Evolutionary conservation across 2,329 filamentous ascomycete species (phyloP), one percentile per base, ranked within the genome.

Genomic region (Dryadomyces quercivorus): DNA sequence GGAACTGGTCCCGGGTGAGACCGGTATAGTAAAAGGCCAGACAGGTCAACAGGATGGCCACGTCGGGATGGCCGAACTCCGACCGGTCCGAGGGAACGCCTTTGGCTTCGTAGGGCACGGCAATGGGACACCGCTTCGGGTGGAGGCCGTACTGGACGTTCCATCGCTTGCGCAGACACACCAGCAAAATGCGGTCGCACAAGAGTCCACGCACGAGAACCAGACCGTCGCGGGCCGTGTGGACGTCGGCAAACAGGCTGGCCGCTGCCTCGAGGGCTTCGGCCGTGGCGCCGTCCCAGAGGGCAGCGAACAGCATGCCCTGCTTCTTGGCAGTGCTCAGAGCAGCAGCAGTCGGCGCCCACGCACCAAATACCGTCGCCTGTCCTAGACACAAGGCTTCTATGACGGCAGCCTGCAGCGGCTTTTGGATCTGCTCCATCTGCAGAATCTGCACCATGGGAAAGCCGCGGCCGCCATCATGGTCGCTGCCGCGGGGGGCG

Each of bases 11-110:
- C 2, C 70, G 57, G 0, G 54, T 72, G 0, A 86, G 63, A 0
- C 82, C 83, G 1, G 70, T 64, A 51, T 87, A 84, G 60, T 89
- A 89, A 60, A 85, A 87, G 0, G 76, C 74, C 0, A 89, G 66
- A 15, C 78, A 82, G 0, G 84, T 88, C 1, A 88, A 69, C 0
- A 81, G 42, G 2, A 88, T 82, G 0, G 78, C 73, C 0, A 85
- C 81, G 59, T 88, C 75, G 0, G 83, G 82, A 58, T 89, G 84
- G 0, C 81, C 80, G 61, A 77, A 88, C 59, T 88, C 84, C 0
- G 82, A 78, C 6, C 78, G 73, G 0, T 78, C 74, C 0, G 75
- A 76, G 0, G 85, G 84, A 0, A 74, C 70, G 2, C 84, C 85
- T 55, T 88, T 86, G 0, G 81, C 81, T 10, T 78, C 72, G 52